phyloP scores from a whole-genome alignment of 2,329 filamentous ascomycete genomes.

The Fusarium sp. region DNA sequence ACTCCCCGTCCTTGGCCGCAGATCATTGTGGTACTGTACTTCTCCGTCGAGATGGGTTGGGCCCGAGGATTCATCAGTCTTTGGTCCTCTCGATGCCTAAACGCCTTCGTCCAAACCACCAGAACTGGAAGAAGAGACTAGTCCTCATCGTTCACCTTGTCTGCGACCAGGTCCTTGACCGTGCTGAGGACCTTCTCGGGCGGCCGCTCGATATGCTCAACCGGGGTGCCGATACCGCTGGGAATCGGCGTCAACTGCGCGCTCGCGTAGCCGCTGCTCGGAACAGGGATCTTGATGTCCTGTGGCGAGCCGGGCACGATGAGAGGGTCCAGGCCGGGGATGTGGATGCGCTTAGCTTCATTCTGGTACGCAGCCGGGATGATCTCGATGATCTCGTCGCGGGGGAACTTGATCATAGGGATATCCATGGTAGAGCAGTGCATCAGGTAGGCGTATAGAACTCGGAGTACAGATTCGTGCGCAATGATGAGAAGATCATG shows the following conservation, averaged over 20 bases:
- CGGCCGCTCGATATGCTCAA: conserved; percentile 56
- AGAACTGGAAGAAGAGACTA: conserved; percentile 37
- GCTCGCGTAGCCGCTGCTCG: conserved; percentile 51
- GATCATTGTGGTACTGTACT: background rate
- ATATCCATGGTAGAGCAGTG: conserved; percentile 97
- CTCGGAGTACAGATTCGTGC: conserved; percentile 96
- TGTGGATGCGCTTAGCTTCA: conserved; percentile 88
- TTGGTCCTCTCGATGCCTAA: conserved; percentile 1
- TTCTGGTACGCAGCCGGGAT: conserved; percentile 98
- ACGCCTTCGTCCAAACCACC: background rate
- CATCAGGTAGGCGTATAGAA: conserved; percentile 98
- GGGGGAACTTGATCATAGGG: conserved; percentile 90
- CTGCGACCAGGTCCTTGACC: conserved; percentile 61
- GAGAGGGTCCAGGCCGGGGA: conserved; percentile 73
- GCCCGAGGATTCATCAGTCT: background rate
- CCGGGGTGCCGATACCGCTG: conserved; percentile 58
- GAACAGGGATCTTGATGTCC: conserved; percentile 82
- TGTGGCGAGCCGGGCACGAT: conserved; percentile 83
- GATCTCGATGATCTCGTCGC: conserved; percentile 98
- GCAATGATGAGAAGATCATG: conserved; percentile 98
- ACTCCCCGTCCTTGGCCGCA: background rate
- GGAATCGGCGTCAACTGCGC: conserved; percentile 60
- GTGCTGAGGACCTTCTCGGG: conserved; percentile 63
- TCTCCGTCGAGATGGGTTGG: background rate
- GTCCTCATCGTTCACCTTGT: conserved; percentile 65